Percentiles rank a stretch among this genome's conserved stretches.
Evolutionary conservation across 441 rosid genomes (phyloP).

Genomic region (Adansonia gregorii): DNA sequence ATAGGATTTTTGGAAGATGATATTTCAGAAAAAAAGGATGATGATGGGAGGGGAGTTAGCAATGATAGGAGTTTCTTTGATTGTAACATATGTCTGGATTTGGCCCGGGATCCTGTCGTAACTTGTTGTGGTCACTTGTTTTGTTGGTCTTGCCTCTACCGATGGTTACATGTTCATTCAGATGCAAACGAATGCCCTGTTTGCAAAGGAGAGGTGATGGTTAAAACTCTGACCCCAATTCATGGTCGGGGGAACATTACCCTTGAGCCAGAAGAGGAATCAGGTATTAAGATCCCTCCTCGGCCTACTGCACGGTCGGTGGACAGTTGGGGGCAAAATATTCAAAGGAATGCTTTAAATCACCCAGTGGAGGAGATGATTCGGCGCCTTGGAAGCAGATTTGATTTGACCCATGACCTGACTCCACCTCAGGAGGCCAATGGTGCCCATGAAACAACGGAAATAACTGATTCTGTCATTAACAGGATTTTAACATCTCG

Average conservation of each 20-base stretch:
- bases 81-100: constrained; percentile 89
- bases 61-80: constrained; percentile 81
- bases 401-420: constrained; percentile 66
- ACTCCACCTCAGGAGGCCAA: constrained; percentile 56
- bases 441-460: constrained; percentile 55
- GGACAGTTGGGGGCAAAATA: constrained; percentile 88
- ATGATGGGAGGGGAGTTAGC: constrained; percentile 59
- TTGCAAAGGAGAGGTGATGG: constrained; percentile 86
- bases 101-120: constrained; percentile 90
- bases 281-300: constrained; percentile 68
- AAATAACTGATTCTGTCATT: constrained; percentile 50
- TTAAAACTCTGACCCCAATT: constrained; percentile 79
- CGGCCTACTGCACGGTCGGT: constrained; percentile 81
- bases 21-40: constrained; percentile 55
- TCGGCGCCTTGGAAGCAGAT: constrained; percentile 76
- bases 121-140: constrained; percentile 96
- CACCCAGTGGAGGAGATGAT: constrained; percentile 91
- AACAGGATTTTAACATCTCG: constrained; percentile 69
- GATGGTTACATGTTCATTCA: constrained; percentile 54
- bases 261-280: constrained; percentile 65
- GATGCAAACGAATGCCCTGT: constrained; percentile 95
- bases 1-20: constrained; percentile 62
- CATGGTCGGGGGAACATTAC: constrained; percentile 77
- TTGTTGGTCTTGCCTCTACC: constrained; percentile 64
- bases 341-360: constrained; percentile 62